These are phyloP conservation scores for Pancytospora philotis DNA, from an alignment of 371 early-diverging fungal genomes.

Conservation along the genomic window DNA sequence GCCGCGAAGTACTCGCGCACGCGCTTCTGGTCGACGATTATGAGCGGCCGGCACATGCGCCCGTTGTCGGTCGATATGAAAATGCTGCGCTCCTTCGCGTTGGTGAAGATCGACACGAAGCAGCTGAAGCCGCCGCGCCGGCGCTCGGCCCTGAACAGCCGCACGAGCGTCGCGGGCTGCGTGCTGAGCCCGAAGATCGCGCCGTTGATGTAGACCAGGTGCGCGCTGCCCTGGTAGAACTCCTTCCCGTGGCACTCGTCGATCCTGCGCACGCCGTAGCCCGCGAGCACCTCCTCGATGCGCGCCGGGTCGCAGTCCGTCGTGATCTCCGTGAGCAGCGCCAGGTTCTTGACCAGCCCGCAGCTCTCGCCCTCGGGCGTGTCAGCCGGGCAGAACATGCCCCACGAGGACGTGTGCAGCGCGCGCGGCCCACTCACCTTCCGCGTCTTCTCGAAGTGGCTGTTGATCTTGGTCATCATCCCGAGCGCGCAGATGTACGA, in stretches of 20 bases:
- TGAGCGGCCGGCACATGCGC: slow-evolving; percentile 86
- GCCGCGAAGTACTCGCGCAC: not conserved
- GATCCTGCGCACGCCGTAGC: slow-evolving; percentile 64
- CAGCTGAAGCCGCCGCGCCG: slow-evolving; percentile 73
- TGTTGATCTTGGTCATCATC: slow-evolving; percentile 94
- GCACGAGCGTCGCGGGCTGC: slow-evolving; percentile 67
- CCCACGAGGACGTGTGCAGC: slow-evolving; percentile 94
- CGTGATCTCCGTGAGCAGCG: slow-evolving; percentile 94
- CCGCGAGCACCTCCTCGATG: slow-evolving; percentile 67
- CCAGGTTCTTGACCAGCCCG: slow-evolving; percentile 96
- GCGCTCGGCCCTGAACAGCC: slow-evolving; percentile 70
- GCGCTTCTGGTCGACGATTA: slow-evolving; percentile 69
- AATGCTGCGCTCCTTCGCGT: slow-evolving; percentile 70
- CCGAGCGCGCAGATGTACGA: slow-evolving; percentile 91
- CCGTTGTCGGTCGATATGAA: slow-evolving; percentile 91
- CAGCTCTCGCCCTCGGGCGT: slow-evolving; percentile 99
- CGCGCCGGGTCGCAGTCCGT: slow-evolving; percentile 74
- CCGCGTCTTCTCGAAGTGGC: slow-evolving; percentile 98
- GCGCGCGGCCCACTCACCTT: slow-evolving; percentile 96
- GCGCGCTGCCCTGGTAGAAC: slow-evolving; percentile 65
- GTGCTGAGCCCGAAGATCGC: slow-evolving; percentile 73
- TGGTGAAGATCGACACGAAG: slow-evolving; percentile 80
- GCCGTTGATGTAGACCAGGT: slow-evolving; percentile 80
- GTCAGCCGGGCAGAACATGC: slow-evolving; percentile 93
- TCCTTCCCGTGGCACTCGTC: slow-evolving; percentile 68